A percentile compares a stretch with the other conserved stretches of the same genome.
These are phyloP conservation scores for Tuber brumale DNA, from an alignment of 495 filamentous ascomycete genomes.

Conservation along the genomic window DNA sequence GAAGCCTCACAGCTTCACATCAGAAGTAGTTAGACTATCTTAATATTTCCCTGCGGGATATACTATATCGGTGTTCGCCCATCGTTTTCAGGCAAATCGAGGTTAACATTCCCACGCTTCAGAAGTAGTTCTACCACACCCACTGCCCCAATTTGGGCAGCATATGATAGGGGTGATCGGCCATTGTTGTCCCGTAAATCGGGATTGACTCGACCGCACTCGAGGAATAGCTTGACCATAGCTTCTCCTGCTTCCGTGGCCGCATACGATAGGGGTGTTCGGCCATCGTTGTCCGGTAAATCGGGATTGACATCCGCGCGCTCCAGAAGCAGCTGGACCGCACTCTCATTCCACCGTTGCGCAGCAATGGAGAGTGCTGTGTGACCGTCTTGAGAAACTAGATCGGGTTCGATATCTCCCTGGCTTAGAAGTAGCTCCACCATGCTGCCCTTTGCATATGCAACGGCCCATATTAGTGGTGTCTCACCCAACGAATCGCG, in stretches of 20 bases:
- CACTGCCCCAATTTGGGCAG: too few species aligned
- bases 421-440: not conserved
- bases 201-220: not conserved
- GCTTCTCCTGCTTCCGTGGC: not conserved
- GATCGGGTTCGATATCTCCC: not conserved
- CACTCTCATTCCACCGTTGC: not conserved
- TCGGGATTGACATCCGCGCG: not conserved
- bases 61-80: not conserved
- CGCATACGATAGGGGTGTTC: not conserved
- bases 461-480: not conserved
- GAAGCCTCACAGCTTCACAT: too few species aligned
- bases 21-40: not conserved
- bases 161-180: not conserved
- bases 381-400: not conserved
- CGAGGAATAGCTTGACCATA: not conserved
- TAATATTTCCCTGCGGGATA: not conserved
- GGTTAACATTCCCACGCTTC: not conserved
- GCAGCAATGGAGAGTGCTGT: not conserved
- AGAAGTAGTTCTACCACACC: not conserved
- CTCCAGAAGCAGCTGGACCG: too few species aligned
- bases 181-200: not conserved
- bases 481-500: not conserved
- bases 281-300: not conserved
- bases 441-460: not conserved
- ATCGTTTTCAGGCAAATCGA: not conserved